Evolutionary conservation across 805 yeast genomes (phyloP), one percentile per base, ranked within the genome.

Genomic region (Pichia cephalocereana): DNA sequence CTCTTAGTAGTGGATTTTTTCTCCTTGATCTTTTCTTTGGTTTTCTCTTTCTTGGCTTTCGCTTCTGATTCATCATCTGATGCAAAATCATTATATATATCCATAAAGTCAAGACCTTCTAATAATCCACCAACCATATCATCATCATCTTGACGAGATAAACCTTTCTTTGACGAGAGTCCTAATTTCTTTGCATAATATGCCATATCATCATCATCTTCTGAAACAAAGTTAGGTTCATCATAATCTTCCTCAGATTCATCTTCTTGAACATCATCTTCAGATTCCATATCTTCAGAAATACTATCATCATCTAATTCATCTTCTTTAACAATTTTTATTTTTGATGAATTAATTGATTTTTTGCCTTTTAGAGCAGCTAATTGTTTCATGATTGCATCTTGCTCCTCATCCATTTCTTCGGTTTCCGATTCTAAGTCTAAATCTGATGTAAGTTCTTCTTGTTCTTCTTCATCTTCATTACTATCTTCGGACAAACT

Each of bases 131-230:
- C 96, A 44, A 89, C 70, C 1, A 82, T 76, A 65, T 89, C 96
- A 58, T 83, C 85, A 14, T 80, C 88, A 43, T 74, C 81, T 9
- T 62, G 61, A 51, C 75, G 75, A 36, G 71, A 65, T 43, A 83
- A 68, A 17, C 71, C 72, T 45, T 72, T 74, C 1, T 79, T 76
- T 50, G 80, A 78, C 46, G 71, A 70, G 54, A 86, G 63, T 1
- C 93, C 95, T 11, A 90, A 70, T 58, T 85, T 82, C 53, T 83
- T 84, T 2, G 96, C 91, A 62, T 88, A 91, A 60, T 83, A 88
- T 41, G 74, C 77, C 66, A 86, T 80, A 46, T 90, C 96, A 49
- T 79, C 80, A 50, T 86, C 91, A 58, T 86, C 95, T 52, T 49
- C 45, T 4, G 6, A 40, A 44, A 41, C 14, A 49, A 48, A 18